phyloP scores from a whole-genome alignment of 1,139 yeast genomes.

The Candida sojae region DNA sequence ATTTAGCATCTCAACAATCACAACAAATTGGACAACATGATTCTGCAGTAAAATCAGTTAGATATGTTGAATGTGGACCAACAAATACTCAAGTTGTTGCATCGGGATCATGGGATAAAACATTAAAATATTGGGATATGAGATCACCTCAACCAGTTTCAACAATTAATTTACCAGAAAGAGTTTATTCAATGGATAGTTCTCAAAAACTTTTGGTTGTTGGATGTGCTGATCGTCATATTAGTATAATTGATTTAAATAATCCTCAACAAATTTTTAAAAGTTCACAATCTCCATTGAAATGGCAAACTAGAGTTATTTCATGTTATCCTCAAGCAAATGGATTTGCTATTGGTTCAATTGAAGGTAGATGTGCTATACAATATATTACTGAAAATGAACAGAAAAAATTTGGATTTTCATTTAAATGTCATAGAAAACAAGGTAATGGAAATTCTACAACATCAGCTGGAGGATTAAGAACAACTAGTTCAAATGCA shows the following conservation, averaged over 20 bases:
- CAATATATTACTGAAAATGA: slow-evolving; percentile 86
- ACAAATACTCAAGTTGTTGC: slow-evolving; percentile 81
- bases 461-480: slow-evolving; percentile 26
- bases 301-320: slow-evolving; percentile 84
- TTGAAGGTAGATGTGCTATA: slow-evolving; percentile 97
- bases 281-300: slow-evolving; percentile 75
- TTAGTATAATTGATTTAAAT: slow-evolving; percentile 73
- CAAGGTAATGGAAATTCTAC: slow-evolving; percentile 36
- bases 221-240: slow-evolving; percentile 89
- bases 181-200: slow-evolving; percentile 89
- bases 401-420: slow-evolving; percentile 72
- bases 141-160: slow-evolving; percentile 85
- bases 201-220: slow-evolving; percentile 81
- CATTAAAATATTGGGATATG: slow-evolving; percentile 91
- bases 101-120: slow-evolving; percentile 96
- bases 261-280: slow-evolving; percentile 86
- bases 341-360: slow-evolving; percentile 90
- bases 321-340: slow-evolving; percentile 87
- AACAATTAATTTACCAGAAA: slow-evolving; percentile 81
- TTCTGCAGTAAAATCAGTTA: slow-evolving; percentile 72
- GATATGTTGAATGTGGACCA: slow-evolving; percentile 83
- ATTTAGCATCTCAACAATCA: slow-evolving; percentile 76
- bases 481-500: slow-evolving; percentile 10
- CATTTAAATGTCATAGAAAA: slow-evolving; percentile 92
- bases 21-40: slow-evolving; percentile 88